A percentile compares a stretch with the other conserved stretches of the same genome.
Conservation (phyloP, 192 early-diverging fungal genomes). For the Rhizophlyctis rosea region DNA sequence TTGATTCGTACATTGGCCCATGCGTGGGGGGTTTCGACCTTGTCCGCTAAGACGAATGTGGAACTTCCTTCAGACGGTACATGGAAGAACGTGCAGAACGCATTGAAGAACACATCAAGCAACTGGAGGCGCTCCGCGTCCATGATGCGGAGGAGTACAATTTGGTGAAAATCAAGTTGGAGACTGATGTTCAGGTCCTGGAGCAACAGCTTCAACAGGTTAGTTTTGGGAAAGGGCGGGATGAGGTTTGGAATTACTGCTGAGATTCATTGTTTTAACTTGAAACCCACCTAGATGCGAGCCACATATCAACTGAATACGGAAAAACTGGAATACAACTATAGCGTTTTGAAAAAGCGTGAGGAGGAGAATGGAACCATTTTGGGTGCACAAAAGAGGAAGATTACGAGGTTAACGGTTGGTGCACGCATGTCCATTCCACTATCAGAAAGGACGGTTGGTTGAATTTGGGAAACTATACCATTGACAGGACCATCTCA, state of each 20-base stretch:
- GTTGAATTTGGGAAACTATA: no score
- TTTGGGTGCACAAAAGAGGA: conserved; percentile 55
- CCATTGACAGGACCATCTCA: conserved; percentile 48
- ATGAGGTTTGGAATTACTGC: no score
- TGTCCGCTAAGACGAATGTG: neutral
- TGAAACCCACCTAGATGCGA: conserved; percentile 39
- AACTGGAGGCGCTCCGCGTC: conserved; percentile 50
- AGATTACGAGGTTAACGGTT: conserved; percentile 52
- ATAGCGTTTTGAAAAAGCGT: conserved; percentile 59
- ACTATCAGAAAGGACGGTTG: no score
- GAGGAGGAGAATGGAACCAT: conserved; percentile 64
- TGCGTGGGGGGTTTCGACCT: neutral
- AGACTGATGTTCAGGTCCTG: conserved; percentile 61
- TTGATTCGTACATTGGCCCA: no score
- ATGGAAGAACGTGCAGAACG: conserved; percentile 51
- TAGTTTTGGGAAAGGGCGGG: no score
- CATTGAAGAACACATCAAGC: conserved; percentile 51
- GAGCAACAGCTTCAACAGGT: conserved; percentile 63
- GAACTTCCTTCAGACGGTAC: conserved; percentile 34
- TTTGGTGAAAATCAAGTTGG: conserved; percentile 60
- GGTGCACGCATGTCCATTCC: neutral
- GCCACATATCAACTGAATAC: conserved; percentile 60
- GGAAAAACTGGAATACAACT: conserved; percentile 65
- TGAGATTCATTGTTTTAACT: conserved; percentile 3
- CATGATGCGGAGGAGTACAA: conserved; percentile 63